Conservation (phyloP, 352 stramenopile species). For the Thraustochytrium sp. region DNA sequence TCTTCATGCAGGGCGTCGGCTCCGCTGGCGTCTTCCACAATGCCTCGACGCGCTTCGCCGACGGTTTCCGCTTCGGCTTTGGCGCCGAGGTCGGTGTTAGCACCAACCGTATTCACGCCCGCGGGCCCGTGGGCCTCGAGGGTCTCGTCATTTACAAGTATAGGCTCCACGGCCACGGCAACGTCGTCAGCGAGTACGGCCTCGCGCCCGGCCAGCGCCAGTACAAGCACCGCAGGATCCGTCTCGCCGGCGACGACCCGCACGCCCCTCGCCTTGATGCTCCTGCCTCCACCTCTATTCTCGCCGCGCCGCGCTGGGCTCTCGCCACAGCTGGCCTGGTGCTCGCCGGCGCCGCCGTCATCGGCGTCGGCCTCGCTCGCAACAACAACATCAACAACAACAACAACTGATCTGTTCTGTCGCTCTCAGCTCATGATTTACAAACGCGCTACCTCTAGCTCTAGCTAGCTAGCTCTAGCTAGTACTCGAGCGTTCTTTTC, state of each 20-base stretch:
- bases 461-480: too few species aligned
- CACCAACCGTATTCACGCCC: slow-evolving; percentile 91
- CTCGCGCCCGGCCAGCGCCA: neutral
- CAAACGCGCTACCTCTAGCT: too few species aligned
- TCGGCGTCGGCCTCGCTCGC: neutral
- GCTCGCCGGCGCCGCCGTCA: neutral
- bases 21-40: slow-evolving; percentile 97
- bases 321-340: neutral
- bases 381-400: neutral
- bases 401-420: neutral
- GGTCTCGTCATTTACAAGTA: slow-evolving; percentile 94
- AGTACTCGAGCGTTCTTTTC: too few species aligned
- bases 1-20: slow-evolving; percentile 78
- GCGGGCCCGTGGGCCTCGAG: slow-evolving; percentile 84
- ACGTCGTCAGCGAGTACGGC: slow-evolving; percentile 42
- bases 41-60: slow-evolving; percentile 86
- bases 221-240: slow-evolving; percentile 35
- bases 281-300: neutral
- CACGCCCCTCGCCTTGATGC: neutral
- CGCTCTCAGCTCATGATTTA: neutral
- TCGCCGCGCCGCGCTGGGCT: neutral
- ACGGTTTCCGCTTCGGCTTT: slow-evolving; percentile 94
- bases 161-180: slow-evolving; percentile 32
- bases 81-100: slow-evolving; percentile 95
- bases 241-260: neutral